Evolutionary conservation across 2,329 filamentous ascomycete genomes (phyloP).

Genomic region (Xylaria sp.): DNA sequence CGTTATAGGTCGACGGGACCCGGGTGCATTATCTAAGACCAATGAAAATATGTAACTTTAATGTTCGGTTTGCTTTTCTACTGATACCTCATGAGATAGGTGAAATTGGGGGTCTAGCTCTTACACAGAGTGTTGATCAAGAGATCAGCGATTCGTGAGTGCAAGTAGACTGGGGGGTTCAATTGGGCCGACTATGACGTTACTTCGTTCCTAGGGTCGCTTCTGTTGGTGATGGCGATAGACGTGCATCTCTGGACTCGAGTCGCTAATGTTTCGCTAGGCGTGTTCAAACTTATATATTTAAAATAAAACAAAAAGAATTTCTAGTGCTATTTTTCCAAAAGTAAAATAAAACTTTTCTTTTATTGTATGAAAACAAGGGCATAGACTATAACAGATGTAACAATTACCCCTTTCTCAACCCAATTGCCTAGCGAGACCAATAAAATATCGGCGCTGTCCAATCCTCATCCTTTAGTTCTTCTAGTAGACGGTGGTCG

Average conservation of each 20-base stretch:
- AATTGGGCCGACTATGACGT: constrained; percentile 1
- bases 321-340: no score
- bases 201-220: not conserved
- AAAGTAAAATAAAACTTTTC: no score
- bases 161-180: not conserved
- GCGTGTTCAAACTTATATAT: not conserved
- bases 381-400: no score
- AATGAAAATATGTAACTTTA: constrained; percentile 37
- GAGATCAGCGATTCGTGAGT: constrained; percentile 2
- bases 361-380: no score
- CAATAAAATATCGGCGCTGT: no score
- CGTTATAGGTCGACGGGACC: constrained; percentile 32
- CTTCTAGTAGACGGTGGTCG: no score
- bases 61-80: constrained; percentile 21
- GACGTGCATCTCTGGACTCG: not conserved
- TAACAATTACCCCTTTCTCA: no score
- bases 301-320: no score
- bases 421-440: no score
- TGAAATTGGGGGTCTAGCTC: constrained; percentile 10
- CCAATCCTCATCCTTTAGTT: no score
- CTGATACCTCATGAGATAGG: constrained; percentile 8
- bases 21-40: constrained; percentile 36
- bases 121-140: constrained; percentile 2
- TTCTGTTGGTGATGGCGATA: no score
- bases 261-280: not conserved